These are phyloP conservation scores for Hyphopichia pseudoburtonii DNA, from an alignment of 1,139 yeast species.

Conservation along the genomic window DNA sequence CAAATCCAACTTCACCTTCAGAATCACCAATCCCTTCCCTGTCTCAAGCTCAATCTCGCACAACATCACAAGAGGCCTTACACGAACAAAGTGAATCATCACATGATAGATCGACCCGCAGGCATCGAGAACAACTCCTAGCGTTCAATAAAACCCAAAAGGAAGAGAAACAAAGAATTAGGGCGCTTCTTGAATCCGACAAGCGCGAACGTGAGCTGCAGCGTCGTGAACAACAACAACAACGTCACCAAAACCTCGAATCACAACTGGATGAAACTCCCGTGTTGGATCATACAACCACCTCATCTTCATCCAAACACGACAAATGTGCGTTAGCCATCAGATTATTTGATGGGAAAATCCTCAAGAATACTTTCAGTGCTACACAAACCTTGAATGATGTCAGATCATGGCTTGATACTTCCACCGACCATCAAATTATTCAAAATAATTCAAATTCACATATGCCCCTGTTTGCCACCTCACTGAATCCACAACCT, in stretches of 20 bases:
- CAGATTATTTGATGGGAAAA: conserved; percentile 55
- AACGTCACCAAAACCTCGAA: background rate
- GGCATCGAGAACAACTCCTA: conserved; percentile 2
- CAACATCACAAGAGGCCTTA: too few relatives aligned
- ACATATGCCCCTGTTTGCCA: conserved; percentile 39
- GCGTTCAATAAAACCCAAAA: conserved; percentile 20
- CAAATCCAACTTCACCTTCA: background rate
- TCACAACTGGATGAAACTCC: background rate
- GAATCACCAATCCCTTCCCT: too few relatives aligned
- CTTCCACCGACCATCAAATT: conserved; percentile 41
- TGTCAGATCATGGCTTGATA: conserved; percentile 66
- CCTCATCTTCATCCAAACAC: background rate
- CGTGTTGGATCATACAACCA: background rate
- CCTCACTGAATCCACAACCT: conserved; percentile 32
- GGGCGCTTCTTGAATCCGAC: conserved; percentile 51
- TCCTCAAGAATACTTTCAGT: conserved; percentile 44
- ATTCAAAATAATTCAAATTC: conserved; percentile 22
- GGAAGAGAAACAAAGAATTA: conserved; percentile 56
- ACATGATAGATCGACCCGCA: conserved; percentile 2
- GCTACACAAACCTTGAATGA: conserved; percentile 44
- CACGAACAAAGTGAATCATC: background rate
- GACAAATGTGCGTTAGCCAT: conserved; percentile 44
- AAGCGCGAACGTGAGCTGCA: conserved; percentile 40
- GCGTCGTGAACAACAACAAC: background rate
- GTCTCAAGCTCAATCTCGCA: too few relatives aligned